Conservation (phyloP, 768 basidiomycete genomes). For the Scleroderma citrinum region DNA sequence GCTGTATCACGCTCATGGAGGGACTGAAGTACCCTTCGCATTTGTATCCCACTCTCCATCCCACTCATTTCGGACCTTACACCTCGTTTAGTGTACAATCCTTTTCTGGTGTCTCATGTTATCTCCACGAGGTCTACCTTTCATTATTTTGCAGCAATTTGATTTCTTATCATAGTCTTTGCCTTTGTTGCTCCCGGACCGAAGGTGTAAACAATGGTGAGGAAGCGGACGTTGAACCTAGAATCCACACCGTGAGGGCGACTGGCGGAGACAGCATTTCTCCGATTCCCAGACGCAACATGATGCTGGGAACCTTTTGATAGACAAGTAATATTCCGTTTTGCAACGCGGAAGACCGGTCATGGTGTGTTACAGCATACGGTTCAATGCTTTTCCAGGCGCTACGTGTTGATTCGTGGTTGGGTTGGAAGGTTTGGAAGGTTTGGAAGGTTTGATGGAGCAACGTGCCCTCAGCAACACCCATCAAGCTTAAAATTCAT, state of each 20-base stretch:
- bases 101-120: constrained; percentile 22
- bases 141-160: constrained; percentile 1
- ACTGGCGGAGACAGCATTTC: not conserved
- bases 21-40: constrained; percentile 16
- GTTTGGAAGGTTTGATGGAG: not conserved
- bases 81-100: constrained; percentile 11
- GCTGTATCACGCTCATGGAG: constrained; percentile 31
- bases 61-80: constrained; percentile 28
- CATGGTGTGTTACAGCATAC: not conserved
- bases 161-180: constrained; percentile 15
- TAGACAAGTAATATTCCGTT: not conserved
- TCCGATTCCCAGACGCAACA: not conserved
- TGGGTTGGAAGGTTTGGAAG: not conserved
- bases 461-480: not conserved
- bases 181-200: constrained; percentile 2
- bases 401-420: constrained; percentile 1
- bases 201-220: not conserved
- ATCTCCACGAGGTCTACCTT: constrained; percentile 29
- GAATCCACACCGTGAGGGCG: not conserved
- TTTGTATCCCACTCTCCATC: constrained; percentile 11
- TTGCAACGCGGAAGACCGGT: not conserved
- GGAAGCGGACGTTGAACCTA: not conserved
- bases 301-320: not conserved
- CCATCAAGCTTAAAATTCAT: too few relatives aligned
- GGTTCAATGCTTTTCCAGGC: not conserved